Evolutionary conservation across 148 eudicot species (phyloP), one percentile per base, ranked within the genome.

Genomic region (Chenopodium suecicum): DNA sequence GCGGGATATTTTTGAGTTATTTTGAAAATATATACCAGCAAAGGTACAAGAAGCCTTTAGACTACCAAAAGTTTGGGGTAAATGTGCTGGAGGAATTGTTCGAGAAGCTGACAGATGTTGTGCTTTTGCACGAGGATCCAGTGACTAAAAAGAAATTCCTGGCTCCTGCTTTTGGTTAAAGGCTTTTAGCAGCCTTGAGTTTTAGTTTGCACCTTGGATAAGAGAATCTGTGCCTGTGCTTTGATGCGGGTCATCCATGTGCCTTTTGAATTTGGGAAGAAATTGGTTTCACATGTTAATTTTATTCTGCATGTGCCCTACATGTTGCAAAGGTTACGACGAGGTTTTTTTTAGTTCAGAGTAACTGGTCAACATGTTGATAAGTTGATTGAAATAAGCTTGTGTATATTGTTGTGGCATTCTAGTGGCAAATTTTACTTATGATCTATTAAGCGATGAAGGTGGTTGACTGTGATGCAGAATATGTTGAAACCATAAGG

Each of bases 11-110:
- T 79, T 60, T 96, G 29, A 87, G 88, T 75, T 79, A 77, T 75
- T 94, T 96, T 83, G 95, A 92, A 80, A 91, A 88, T 14, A 91
- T 94, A 79, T 96, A 96, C 79, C 86, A 87, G 74, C 99, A 94
- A 85, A 84, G 95, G 82, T 92, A 96, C 81, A 96, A 92, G 81
- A 87, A 88, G 70, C 83, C 87, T 20, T 74, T 94, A 58, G 92
- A 92, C 67, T 94, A 83, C 81, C 69, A 17, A 78, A 87, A 83
- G 74, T 90, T 92, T 80, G 99, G 97, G 23, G 97, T 90, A 75
- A 86, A 83, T 60, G 79, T 82, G 32, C 83, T 96, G 37, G 99
- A 94, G 83, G 95, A 90, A 82, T 87, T 96, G 80, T 82, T 96
- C 64, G 88, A 84, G 50, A 96, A 88, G 83, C 86, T 96, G 86